These are phyloP conservation scores for Jacaranda copaia DNA, from an alignment of 257 asterid genomes.

Conservation along the genomic window DNA sequence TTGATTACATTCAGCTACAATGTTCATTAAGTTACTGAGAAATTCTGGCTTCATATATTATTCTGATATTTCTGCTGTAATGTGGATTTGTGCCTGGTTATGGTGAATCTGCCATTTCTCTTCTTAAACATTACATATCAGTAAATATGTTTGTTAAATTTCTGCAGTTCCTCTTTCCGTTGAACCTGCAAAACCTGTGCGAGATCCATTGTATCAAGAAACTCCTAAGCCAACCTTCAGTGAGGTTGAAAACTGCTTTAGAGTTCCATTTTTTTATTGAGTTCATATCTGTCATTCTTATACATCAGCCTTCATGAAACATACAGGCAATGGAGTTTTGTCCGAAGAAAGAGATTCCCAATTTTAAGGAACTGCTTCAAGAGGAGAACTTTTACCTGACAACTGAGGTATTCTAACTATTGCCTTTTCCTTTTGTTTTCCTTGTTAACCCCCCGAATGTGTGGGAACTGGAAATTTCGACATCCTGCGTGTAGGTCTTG, in stretches of 20 bases:
- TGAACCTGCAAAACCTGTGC: conserved; percentile 70
- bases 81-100: neutral
- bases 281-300: neutral
- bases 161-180: conserved; percentile 70
- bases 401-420: conserved; percentile 69
- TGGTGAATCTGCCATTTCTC: neutral
- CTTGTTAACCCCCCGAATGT: neutral
- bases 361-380: conserved; percentile 71
- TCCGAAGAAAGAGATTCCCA: conserved; percentile 75
- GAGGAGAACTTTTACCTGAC: conserved; percentile 87
- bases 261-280: conserved; percentile 10
- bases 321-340: conserved; percentile 75
- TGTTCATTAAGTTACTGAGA: neutral
- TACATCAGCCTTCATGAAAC: conserved; percentile 27
- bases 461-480: conserved; percentile 6
- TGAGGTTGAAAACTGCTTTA: conserved; percentile 52
- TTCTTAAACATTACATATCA: neutral
- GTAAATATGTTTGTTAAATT: conserved; percentile 14
- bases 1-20: neutral
- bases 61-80: conserved; percentile 7
- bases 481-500: conserved; percentile 8
- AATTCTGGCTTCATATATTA: neutral
- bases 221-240: conserved; percentile 72
- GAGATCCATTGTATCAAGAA: conserved; percentile 80
- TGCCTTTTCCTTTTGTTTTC: conserved; percentile 10